A percentile compares a stretch with the other conserved stretches of the same genome.
Conservation (phyloP, 2,329 filamentous ascomycete genomes). For the Fusarium xylarioides region DNA sequence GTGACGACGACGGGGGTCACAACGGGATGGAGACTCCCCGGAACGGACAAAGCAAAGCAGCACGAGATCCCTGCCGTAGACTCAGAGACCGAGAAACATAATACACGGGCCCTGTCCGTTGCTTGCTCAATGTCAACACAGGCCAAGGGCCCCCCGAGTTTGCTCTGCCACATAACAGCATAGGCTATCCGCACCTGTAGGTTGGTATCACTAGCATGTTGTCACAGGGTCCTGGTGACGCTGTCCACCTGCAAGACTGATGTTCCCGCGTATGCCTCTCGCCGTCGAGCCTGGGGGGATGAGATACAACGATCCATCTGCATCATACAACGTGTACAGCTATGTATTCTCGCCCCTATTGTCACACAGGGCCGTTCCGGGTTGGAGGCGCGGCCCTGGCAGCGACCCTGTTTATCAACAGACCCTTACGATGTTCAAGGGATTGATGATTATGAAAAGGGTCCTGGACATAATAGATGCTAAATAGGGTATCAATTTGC, state of each 20-base stretch:
- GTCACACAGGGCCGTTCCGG: slow-evolving; percentile 31
- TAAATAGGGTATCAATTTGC: slow-evolving; percentile 30
- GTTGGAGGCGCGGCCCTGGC: slow-evolving; percentile 28
- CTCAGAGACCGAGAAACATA: slow-evolving; percentile 34
- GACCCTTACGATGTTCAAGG: background rate
- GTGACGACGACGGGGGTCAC: slow-evolving; percentile 35
- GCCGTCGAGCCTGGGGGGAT: slow-evolving; percentile 32
- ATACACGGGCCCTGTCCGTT: slow-evolving; percentile 40
- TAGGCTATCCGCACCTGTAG: slow-evolving; percentile 23
- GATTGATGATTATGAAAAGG: slow-evolving; percentile 3
- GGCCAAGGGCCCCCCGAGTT: slow-evolving; percentile 20
- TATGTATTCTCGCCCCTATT: slow-evolving; percentile 15
- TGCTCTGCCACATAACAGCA: slow-evolving; percentile 31
- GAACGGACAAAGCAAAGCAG: slow-evolving; percentile 33
- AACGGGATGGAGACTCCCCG: slow-evolving; percentile 34
- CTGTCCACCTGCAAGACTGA: slow-evolving; percentile 5
- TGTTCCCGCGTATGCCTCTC: slow-evolving; percentile 33
- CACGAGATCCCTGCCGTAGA: slow-evolving; percentile 31
- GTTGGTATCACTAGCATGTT: slow-evolving; percentile 30
- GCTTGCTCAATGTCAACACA: slow-evolving; percentile 39
- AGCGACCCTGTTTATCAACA: slow-evolving; percentile 32
- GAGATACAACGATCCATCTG: slow-evolving; percentile 27
- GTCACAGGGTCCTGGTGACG: slow-evolving; percentile 20
- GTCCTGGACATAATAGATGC: background rate
- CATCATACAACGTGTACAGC: slow-evolving; percentile 28